Conservation (phyloP, 345 rosid genomes). For the Gossypium thurberi region DNA sequence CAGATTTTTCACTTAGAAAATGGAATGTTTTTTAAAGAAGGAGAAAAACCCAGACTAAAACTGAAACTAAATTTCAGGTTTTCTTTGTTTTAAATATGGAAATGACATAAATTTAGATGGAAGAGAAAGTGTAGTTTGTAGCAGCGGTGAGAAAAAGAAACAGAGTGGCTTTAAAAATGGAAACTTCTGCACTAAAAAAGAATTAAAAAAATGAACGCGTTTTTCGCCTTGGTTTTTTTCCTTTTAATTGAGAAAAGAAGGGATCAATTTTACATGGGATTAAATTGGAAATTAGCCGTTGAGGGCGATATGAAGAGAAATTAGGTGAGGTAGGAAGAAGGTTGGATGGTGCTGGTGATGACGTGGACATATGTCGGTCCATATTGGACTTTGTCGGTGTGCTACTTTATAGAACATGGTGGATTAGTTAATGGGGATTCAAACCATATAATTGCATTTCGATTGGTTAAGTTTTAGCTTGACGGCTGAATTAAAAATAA, state of each 20-base stretch:
- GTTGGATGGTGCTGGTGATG: conserved; percentile 18
- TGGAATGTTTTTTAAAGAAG: neutral
- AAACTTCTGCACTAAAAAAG: neutral
- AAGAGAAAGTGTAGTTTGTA: neutral
- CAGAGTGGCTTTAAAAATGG: neutral
- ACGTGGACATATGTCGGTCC: conserved; percentile 37
- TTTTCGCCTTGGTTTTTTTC: neutral
- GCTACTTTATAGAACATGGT: neutral
- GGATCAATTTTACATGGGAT: conserved; percentile 6
- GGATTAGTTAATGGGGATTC: too few species aligned
- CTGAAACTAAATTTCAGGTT: neutral
- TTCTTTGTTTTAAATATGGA: neutral
- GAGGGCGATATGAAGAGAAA: conserved; percentile 29
- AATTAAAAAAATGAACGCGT: conserved; percentile 1
- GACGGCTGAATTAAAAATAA: too few species aligned
- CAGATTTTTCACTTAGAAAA: too few species aligned
- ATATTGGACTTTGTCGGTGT: conserved; percentile 31
- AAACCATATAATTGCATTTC: too few species aligned
- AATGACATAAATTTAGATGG: conserved; percentile 6
- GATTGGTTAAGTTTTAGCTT: too few species aligned
- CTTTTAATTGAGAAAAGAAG: neutral
- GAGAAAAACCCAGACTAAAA: neutral
- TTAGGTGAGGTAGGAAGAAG: conserved; percentile 7
- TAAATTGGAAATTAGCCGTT: conserved; percentile 34
- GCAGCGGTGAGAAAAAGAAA: neutral